Conservation (phyloP, 192 early-diverging fungal genomes). For the Gorgonomyces haynaldii region DNA sequence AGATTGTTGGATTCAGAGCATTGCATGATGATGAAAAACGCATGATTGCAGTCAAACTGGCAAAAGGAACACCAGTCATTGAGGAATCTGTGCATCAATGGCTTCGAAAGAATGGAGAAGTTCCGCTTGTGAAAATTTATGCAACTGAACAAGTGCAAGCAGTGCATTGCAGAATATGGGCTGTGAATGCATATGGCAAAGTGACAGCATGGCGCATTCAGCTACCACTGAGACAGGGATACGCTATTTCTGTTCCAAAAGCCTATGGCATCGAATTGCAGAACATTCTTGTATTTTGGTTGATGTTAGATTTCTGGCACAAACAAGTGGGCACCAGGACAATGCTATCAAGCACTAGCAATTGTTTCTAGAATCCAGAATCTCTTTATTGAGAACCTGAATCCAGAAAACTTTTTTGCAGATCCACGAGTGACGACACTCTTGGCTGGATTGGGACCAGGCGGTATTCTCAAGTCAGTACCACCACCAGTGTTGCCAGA, state of each 20-base stretch:
- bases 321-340: neutral
- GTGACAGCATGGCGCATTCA: conserved; percentile 5
- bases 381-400: neutral
- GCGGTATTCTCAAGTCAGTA: neutral
- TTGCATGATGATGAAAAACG: neutral
- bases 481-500: neutral
- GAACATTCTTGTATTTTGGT: neutral
- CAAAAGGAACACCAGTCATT: neutral
- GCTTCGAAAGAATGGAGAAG: neutral
- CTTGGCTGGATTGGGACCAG: neutral
- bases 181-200: neutral
- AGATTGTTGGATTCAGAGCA: neutral
- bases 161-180: conserved; percentile 2
- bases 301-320: conserved; percentile 1
- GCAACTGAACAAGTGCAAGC: neutral
- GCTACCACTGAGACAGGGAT: neutral
- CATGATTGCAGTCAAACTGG: neutral
- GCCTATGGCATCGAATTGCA: neutral
- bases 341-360: conserved; percentile 1
- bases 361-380: neutral
- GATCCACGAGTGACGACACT: neutral
- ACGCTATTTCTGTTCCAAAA: neutral
- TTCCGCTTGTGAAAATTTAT: neutral
- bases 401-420: neutral
- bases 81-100: neutral